Evolutionary conservation across 2,329 filamentous ascomycete species (phyloP), one percentile per base, ranked within the genome.

Genomic region (Rutstroemia sp.): DNA sequence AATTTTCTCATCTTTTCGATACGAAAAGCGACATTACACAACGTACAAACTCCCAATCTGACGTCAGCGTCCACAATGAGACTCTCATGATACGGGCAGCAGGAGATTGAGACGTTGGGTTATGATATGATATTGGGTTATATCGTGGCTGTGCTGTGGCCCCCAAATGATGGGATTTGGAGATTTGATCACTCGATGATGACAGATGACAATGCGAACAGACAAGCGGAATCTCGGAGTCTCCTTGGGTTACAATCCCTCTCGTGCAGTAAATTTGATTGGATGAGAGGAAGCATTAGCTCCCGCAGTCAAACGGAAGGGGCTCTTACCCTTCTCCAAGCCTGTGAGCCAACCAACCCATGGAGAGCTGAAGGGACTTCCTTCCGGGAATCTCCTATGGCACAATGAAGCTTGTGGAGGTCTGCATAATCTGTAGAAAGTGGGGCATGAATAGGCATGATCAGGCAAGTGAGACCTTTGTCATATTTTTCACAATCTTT

Each of bases 301-400:
- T 49, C n/a, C 34, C 37, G 21, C 23, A 42, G 27, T 42, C n/a
- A n/a, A 14, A 10, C 3, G 9, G 45, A 50, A 14, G 45, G 23
- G 52, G 14, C 16, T 14, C n/a, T 42, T 18, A n/a, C 18, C 7
- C 12, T n/a, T 41, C 14, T 41, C 39, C 14, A 49, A 49, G 37
- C 30, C 34, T 41, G 7, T 27, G 34, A 54, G 4, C 21, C 5
- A 54, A 54, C 45, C 21, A 42, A 49, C 21, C 52, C 52, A 19
- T 54, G 52, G 23, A 54, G 12, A 34, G 52, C 45, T 54, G 52
- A 54, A 21, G 34, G 41, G 34, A 18, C 47, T 27, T 49, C 21
- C 47, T 21, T 19, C 9, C 37, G 3, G 19, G 5, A 4, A 18
- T 42, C 39, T 42, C 16, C 39, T 18, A 18, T 10, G 39, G 39